These are phyloP conservation scores for Blastobotrys terrestris DNA, from an alignment of 805 yeast genomes.

Conservation along the genomic window DNA sequence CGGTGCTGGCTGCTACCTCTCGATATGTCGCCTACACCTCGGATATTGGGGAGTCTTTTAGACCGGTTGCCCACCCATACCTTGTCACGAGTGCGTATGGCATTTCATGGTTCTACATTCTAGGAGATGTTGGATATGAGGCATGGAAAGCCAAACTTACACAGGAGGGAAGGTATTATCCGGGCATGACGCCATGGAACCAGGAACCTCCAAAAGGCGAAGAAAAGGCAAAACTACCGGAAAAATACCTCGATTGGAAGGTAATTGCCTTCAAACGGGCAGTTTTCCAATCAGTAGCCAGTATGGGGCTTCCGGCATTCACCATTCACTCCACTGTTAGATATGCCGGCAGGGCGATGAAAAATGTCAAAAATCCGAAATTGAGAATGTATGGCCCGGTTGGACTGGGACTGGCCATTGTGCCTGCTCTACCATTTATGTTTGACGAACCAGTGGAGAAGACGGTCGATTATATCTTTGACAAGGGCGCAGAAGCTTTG, in stretches of 20 bases:
- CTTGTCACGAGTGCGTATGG: constrained; percentile 65
- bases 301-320: constrained; percentile 83
- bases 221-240: constrained; percentile 21
- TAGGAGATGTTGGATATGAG: constrained; percentile 69
- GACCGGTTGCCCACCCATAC: constrained; percentile 70
- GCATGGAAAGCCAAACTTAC: constrained; percentile 55
- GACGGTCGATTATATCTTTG: constrained; percentile 57
- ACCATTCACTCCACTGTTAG: constrained; percentile 71
- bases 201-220: constrained; percentile 29
- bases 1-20: constrained; percentile 62
- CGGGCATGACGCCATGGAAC: constrained; percentile 67
- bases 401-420: constrained; percentile 67
- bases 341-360: constrained; percentile 58
- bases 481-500: constrained; percentile 17
- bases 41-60: constrained; percentile 79
- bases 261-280: constrained; percentile 62
- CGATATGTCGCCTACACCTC: constrained; percentile 83
- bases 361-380: constrained; percentile 43
- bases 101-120: constrained; percentile 66
- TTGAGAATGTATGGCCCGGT: constrained; percentile 70
- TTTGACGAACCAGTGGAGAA: constrained; percentile 81
- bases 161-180: constrained; percentile 55
- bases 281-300: constrained; percentile 73
- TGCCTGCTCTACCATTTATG: constrained; percentile 69
- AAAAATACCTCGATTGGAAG: constrained; percentile 59